Conservation (phyloP, 225 moss, liverwort and hornwort genomes). For the Thuidium tamariscinum region DNA sequence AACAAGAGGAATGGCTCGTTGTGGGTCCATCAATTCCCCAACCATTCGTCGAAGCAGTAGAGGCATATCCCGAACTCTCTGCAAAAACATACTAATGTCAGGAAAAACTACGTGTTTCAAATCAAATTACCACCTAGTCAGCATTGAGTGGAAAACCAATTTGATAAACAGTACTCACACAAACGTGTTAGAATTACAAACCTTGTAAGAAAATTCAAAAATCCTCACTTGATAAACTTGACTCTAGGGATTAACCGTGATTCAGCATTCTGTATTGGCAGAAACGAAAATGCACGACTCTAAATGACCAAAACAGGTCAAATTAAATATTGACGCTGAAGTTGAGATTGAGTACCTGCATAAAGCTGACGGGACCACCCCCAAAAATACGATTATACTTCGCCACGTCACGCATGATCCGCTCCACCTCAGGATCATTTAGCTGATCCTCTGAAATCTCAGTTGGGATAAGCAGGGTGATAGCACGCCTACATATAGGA, state of each 20-base stretch:
- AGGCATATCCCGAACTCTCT: conserved; percentile 97
- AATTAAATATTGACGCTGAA: background rate
- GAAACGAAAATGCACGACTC: background rate
- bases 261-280: background rate
- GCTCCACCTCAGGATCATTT: conserved; percentile 50
- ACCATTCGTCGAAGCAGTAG: conserved; percentile 70
- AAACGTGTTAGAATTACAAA: background rate
- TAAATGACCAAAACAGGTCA: background rate
- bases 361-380: conserved; percentile 76
- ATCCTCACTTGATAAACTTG: background rate
- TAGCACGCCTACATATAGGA: conserved; percentile 86
- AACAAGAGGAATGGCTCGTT: conserved; percentile 69
- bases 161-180: background rate
- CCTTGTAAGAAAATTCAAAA: background rate
- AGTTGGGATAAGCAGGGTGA: conserved; percentile 81
- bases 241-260: too few relatives aligned
- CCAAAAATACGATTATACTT: conserved; percentile 99
- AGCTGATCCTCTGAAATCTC: conserved; percentile 29
- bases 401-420: conserved; percentile 61
- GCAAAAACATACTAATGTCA: background rate
- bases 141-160: background rate
- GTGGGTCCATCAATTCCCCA: conserved; percentile 94
- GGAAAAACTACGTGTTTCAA: background rate
- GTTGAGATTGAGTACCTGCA: conserved; percentile 33
- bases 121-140: background rate